A percentile compares a stretch with the other conserved stretches of the same genome.
These are phyloP conservation scores for Ceratocystis colombiana DNA, from an alignment of 2,329 filamentous ascomycete genomes.

Conservation along the genomic window DNA sequence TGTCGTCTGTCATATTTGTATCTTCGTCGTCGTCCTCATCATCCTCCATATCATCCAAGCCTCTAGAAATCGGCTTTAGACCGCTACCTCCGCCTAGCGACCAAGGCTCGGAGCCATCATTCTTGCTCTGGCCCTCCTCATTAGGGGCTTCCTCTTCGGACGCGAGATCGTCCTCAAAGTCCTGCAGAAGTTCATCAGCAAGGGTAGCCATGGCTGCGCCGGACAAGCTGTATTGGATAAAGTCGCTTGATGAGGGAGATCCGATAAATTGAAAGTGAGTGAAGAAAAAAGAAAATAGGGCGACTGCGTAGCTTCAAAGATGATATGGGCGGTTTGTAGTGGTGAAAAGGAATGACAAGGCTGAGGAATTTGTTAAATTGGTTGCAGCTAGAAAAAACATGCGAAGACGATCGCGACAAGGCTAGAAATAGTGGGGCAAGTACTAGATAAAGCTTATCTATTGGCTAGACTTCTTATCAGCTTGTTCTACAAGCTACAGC, in stretches of 20 bases:
- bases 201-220: slow-evolving; percentile 64
- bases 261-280: no score
- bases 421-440: not conserved
- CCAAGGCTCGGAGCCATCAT: slow-evolving; percentile 29
- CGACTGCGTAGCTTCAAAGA: not conserved
- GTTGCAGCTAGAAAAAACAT: slow-evolving; percentile 18
- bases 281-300: not conserved
- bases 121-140: slow-evolving; percentile 39
- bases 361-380: slow-evolving; percentile 17
- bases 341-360: slow-evolving; percentile 10
- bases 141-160: slow-evolving; percentile 51
- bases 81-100: slow-evolving; percentile 8
- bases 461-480: slow-evolving; percentile 21
- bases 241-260: no score
- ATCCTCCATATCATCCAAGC: slow-evolving; percentile 45
- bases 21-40: slow-evolving; percentile 50
- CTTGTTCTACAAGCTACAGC: slow-evolving; percentile 9
- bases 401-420: not conserved
- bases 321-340: not conserved
- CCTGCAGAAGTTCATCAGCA: slow-evolving; percentile 83
- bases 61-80: slow-evolving; percentile 33
- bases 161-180: slow-evolving; percentile 60
- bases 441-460: slow-evolving; percentile 16
- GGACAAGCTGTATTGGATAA: no score
- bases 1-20: slow-evolving; percentile 46